Conservation (phyloP, 2,329 filamentous ascomycete species). For the Talaromyces islandicus region DNA sequence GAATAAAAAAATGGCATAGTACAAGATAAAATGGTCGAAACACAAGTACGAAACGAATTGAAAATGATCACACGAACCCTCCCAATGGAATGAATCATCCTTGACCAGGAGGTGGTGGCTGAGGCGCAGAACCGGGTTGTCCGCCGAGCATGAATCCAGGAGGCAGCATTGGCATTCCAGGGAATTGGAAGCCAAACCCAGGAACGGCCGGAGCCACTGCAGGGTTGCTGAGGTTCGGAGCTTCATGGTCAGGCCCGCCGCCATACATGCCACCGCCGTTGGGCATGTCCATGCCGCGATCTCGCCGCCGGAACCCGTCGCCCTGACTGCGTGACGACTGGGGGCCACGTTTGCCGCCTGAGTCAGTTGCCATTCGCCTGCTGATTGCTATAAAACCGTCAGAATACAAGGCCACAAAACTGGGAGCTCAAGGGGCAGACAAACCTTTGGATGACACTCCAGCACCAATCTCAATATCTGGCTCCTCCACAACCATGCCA, state of each 20-base stretch:
- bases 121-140: slow-evolving; percentile 26
- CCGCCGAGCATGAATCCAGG: slow-evolving; percentile 42
- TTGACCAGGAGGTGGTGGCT: slow-evolving; percentile 35
- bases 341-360: slow-evolving; percentile 44
- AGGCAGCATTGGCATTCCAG: slow-evolving; percentile 44
- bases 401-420: slow-evolving; percentile 1
- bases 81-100: slow-evolving; percentile 14
- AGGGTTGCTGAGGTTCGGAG: slow-evolving; percentile 36
- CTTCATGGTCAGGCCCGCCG: slow-evolving; percentile 30
- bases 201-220: slow-evolving; percentile 50
- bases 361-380: slow-evolving; percentile 46
- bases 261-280: slow-evolving; percentile 17
- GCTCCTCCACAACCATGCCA: slow-evolving; percentile 89
- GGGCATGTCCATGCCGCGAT: slow-evolving; percentile 26
- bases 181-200: slow-evolving; percentile 50
- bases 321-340: slow-evolving; percentile 37
- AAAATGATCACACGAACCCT: neutral
- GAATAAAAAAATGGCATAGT: neutral
- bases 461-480: slow-evolving; percentile 96
- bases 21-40: neutral
- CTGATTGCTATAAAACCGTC: slow-evolving; percentile 37
- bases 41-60: neutral
- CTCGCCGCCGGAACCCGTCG: slow-evolving; percentile 27
- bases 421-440: slow-evolving; percentile 3
- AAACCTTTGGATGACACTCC: slow-evolving; percentile 88